Evolutionary conservation across 2,329 filamentous ascomycete species (phyloP).

Genomic region (Colletotrichum gloeosporioides): DNA sequence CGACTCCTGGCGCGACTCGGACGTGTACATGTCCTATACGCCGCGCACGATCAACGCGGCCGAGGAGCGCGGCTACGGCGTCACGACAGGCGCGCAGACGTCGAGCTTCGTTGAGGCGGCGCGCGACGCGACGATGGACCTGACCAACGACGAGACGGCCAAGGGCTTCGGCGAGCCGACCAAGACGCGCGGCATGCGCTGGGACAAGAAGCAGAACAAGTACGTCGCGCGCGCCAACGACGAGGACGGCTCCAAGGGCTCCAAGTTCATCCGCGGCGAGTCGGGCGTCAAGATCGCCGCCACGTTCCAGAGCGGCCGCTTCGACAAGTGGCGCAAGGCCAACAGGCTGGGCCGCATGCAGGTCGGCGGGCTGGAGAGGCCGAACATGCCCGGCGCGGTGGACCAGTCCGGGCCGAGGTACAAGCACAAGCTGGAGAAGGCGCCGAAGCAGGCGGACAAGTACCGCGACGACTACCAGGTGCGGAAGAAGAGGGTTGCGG

Average conservation of each 20-base stretch:
- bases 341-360: constrained; percentile 80
- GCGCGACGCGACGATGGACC: constrained; percentile 88
- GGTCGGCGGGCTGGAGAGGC: constrained; percentile 80
- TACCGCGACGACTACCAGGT: constrained; percentile 89
- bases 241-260: constrained; percentile 82
- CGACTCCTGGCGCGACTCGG: constrained; percentile 63
- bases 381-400: constrained; percentile 26
- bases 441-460: constrained; percentile 93
- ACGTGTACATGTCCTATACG: constrained; percentile 96
- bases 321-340: constrained; percentile 88
- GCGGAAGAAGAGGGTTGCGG: constrained; percentile 87
- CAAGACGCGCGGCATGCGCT: constrained; percentile 76
- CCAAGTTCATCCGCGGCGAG: constrained; percentile 82
- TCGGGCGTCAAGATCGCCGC: constrained; percentile 96
- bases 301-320: constrained; percentile 89
- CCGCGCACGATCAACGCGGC: constrained; percentile 80
- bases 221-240: constrained; percentile 93
- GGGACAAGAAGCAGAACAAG: constrained; percentile 97
- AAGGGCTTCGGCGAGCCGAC: constrained; percentile 81
- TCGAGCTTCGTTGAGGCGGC: constrained; percentile 87
- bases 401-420: constrained; percentile 58
- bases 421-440: constrained; percentile 86
- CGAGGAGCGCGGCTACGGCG: constrained; percentile 92
- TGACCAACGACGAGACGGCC: constrained; percentile 84
- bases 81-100: constrained; percentile 79